Evolutionary conservation across 352 stramenopile genomes (phyloP).

Genomic region (Phytopythium kandeliae): DNA sequence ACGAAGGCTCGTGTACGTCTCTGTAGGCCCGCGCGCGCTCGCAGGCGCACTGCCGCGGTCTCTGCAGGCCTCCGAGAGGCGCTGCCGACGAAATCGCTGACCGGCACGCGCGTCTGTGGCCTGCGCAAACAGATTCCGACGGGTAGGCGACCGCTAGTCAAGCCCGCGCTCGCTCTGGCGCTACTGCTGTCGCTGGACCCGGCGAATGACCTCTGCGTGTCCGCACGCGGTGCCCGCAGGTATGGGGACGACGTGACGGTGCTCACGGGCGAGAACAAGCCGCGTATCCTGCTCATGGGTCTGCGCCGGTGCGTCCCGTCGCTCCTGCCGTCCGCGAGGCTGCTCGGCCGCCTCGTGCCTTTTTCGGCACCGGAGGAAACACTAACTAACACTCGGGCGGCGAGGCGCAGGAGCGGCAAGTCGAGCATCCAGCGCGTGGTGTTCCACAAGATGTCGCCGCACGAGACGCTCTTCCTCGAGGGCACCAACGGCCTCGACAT

Average conservation of each 20-base stretch:
- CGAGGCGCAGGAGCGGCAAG: conserved; percentile 63
- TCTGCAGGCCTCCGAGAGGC: too few species aligned
- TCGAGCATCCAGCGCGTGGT: conserved; percentile 94
- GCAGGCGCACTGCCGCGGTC: too few species aligned
- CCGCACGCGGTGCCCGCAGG: too few species aligned
- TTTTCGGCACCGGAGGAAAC: too few species aligned
- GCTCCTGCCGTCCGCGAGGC: too few species aligned
- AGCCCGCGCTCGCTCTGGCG: not conserved
- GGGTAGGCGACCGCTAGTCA: not conserved
- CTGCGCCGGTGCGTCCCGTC: conserved; percentile 79
- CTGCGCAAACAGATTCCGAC: conserved; percentile 4
- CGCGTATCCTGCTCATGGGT: conserved; percentile 97
- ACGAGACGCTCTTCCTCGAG: conserved; percentile 97
- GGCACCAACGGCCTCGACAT: conserved; percentile 88
- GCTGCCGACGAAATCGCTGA: too few species aligned
- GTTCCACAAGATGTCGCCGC: conserved; percentile 99
- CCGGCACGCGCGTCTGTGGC: not conserved
- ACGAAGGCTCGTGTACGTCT: conserved; percentile 6
- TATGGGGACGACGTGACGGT: conserved; percentile 66
- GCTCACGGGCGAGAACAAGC: conserved; percentile 86
- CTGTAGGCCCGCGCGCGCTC: too few species aligned
- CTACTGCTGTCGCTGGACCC: too few species aligned
- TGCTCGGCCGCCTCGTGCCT: too few species aligned
- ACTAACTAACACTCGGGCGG: too few species aligned
- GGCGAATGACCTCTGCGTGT: too few species aligned